A percentile compares a stretch with the other conserved stretches of the same genome.
Conservation (phyloP, 257 asterid species). For the Rubia yunnanensis region DNA sequence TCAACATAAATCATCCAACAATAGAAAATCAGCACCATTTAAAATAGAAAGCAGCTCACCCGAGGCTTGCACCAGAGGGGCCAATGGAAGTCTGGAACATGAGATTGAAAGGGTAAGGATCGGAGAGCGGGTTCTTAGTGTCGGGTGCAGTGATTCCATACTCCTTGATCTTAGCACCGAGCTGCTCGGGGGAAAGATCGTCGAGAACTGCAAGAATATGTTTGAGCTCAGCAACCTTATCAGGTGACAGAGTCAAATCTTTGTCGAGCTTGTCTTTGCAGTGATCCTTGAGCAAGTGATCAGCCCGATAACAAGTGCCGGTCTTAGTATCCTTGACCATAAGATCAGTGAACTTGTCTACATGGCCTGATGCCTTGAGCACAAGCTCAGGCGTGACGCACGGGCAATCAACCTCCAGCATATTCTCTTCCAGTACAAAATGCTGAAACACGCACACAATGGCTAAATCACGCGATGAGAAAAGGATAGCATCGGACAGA, state of each 20-base stretch:
- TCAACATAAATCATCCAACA: neutral
- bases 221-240: slow-evolving; percentile 39
- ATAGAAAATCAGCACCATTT: neutral
- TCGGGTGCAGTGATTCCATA: slow-evolving; percentile 76
- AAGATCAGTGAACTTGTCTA: slow-evolving; percentile 80
- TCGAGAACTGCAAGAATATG: slow-evolving; percentile 69
- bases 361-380: slow-evolving; percentile 84
- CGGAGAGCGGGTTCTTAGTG: slow-evolving; percentile 58
- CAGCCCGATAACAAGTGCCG: slow-evolving; percentile 65
- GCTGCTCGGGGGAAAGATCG: slow-evolving; percentile 58
- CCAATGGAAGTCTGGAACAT: slow-evolving; percentile 80
- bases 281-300: slow-evolving; percentile 63
- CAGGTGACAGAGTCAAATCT: slow-evolving; percentile 38
- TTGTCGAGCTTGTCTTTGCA: slow-evolving; percentile 76
- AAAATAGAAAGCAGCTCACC: slow-evolving; percentile 20
- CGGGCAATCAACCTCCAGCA: slow-evolving; percentile 82
- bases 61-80: slow-evolving; percentile 60
- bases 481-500: neutral
- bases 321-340: slow-evolving; percentile 77
- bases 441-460: slow-evolving; percentile 35
- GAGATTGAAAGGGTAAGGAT: slow-evolving; percentile 74
- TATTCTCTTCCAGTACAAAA: slow-evolving; percentile 67
- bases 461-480: neutral
- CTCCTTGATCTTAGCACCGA: slow-evolving; percentile 63
- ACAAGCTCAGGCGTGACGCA: slow-evolving; percentile 77